phyloP scores from a whole-genome alignment of 176 grass and related monocot genomes.

The Aegilops longissima region DNA sequence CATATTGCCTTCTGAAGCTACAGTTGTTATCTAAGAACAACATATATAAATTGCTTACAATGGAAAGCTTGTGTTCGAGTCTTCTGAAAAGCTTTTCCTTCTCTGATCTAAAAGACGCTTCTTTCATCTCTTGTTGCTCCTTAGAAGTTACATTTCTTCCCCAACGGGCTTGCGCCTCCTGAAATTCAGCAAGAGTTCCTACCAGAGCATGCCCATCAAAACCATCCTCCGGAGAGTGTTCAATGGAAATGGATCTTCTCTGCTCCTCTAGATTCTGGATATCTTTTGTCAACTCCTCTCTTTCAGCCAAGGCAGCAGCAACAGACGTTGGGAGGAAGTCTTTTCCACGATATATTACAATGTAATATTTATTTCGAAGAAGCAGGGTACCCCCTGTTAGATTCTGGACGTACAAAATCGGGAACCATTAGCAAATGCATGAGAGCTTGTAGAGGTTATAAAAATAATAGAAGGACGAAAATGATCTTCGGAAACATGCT shows the following conservation, averaged over 20 bases:
- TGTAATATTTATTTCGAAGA: conserved; percentile 94
- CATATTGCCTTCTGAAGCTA: background rate
- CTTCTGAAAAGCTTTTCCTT: conserved; percentile 72
- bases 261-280: conserved; percentile 81
- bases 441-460: conserved; percentile 19
- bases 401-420: conserved; percentile 44
- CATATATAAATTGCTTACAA: conserved; percentile 57
- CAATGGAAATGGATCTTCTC: conserved; percentile 42
- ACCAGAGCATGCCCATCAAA: conserved; percentile 69
- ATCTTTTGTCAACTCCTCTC: conserved; percentile 80
- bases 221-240: conserved; percentile 32
- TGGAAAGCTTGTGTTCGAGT: conserved; percentile 82
- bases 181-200: conserved; percentile 94
- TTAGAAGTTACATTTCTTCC: conserved; percentile 79
- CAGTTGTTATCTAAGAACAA: conserved; percentile 14
- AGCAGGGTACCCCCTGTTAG: conserved; percentile 89
- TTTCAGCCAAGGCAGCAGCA: conserved; percentile 69
- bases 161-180: conserved; percentile 84
- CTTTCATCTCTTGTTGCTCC: conserved; percentile 83
- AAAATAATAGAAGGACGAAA: background rate
- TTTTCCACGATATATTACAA: conserved; percentile 96
- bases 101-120: conserved; percentile 73
- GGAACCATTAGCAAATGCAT: conserved; percentile 17
- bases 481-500: background rate
- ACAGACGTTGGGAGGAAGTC: conserved; percentile 84